phyloP scores from a whole-genome alignment of 1,139 yeast species.

The Tardiomyces digboiensis region DNA sequence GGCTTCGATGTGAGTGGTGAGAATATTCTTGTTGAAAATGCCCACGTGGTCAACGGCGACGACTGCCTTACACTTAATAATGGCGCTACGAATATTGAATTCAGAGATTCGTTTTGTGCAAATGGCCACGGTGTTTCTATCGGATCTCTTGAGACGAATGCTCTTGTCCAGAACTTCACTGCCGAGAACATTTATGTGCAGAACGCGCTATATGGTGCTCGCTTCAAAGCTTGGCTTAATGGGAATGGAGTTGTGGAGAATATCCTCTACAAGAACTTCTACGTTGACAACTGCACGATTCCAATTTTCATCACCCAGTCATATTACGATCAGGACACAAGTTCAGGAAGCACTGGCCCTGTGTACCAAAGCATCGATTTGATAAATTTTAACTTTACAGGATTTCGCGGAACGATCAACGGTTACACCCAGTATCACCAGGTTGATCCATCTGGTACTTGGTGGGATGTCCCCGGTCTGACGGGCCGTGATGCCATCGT shows the following conservation, averaged over 20 bases:
- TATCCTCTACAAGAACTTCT: background rate
- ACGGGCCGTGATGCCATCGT: slow-evolving; percentile 1
- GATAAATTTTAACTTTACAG: background rate
- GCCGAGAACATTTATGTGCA: slow-evolving; percentile 1
- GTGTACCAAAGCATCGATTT: background rate
- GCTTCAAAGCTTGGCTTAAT: slow-evolving; percentile 1
- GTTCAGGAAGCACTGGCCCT: background rate
- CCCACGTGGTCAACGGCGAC: slow-evolving; percentile 1
- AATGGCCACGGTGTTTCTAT: slow-evolving; percentile 1
- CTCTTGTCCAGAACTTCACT: background rate
- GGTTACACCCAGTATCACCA: background rate
- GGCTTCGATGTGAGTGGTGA: slow-evolving; percentile 1
- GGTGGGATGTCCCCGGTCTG: background rate
- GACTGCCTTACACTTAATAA: background rate
- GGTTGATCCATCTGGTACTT: background rate
- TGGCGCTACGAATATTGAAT: slow-evolving; percentile 1
- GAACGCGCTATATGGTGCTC: background rate
- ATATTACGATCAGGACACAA: background rate
- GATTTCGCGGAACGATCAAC: background rate
- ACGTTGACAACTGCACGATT: slow-evolving; percentile 1
- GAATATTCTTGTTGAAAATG: slow-evolving; percentile 1
- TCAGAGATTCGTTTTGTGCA: background rate
- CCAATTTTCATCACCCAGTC: slow-evolving; percentile 1
- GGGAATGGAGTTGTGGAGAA: background rate
- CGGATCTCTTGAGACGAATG: background rate